Base-by-base conservation (phyloP, 1,284 basidiomycete species). In the Apiotrichum siamense region DNA sequence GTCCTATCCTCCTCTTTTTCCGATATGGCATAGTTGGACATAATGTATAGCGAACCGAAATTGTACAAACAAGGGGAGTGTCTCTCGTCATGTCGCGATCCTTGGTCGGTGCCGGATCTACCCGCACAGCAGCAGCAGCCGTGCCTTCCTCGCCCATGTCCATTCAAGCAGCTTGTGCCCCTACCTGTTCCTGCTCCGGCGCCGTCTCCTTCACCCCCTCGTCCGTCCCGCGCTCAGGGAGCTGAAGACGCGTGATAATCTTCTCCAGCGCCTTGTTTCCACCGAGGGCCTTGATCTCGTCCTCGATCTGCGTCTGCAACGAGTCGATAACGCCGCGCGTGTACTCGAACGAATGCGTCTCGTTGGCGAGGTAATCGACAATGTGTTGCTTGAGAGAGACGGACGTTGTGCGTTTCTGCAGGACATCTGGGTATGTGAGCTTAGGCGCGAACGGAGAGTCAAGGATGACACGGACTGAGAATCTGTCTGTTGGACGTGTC, bases 391-490 rank as follows among this genome's bases (percentile, higher is more conserved):
- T 96, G 47, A 89, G 77, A 0, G 86, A 86, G 0, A 83, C 82
- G 0, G 87, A 87, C 0, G 81, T 78, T 0, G 92, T 89, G 12
- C 87, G 80, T 72, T 94, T 91, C 69, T 92, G 87, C 18, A 96
- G 80, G 11, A 93, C 83, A 61, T 92, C 90, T 93, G 26, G 2
- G 18, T n/a, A 27, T n/a, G 31, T 32, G n/a, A 36, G 35, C 20
- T n/a, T n/a, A 15, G 37, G 17, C 23, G 11, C 23, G 25, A 36
- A n/a, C n/a, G n/a, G n/a, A n/a, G n/a, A n/a, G n/a, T 9, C n/a
- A 9, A 7, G 1, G 24, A 25, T 13, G 1, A 23, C 18, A 77
- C 86, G 54, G 61, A 92, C 90, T 93, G 42, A 94, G 75, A 29
- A 96, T 78, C 71, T 87, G 83, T 10, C 83, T 80, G 63, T 88